Evolutionary conservation across 495 filamentous ascomycete species (phyloP), one percentile per base, ranked within the genome.

Genomic region (Xylaria bambusicola): DNA sequence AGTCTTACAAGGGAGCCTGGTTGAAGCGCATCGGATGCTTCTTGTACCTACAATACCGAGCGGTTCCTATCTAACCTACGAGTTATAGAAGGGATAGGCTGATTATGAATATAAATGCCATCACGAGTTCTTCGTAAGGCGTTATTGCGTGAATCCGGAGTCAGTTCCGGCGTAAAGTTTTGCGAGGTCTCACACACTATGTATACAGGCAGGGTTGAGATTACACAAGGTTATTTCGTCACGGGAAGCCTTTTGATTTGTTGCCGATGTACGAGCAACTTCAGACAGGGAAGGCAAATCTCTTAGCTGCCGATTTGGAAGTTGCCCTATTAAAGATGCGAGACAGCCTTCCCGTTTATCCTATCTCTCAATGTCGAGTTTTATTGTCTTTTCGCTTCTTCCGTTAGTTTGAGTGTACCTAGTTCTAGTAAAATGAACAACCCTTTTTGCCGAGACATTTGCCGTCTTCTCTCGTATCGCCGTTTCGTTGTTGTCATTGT

Each of bases 401-500:
- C 48, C 3, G 23, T 33, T n/a, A n/a, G n/a, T n/a, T 10, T 33
- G 29, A 33, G 29, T 33, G 29, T 10, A 33, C 5, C 33, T n/a
- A 44, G 41, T 33, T 21, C 35, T 31, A 54, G 52, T 8, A 35
- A 46, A 12, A 3, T 36, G 13, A 15, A 33, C 36, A 35, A 45
- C n/a, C 12, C 0, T 33, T 23, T 55, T 10, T 10, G 5, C 5
- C 5, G 31, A 33, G 31, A 33, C 10, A n/a, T 8, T 24, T 15
- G 15, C 38, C 17, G 5, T 26, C 24, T 42, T 15, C 10, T 38
- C 21, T 31, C 15, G 1, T 49, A 38, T 57, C 27, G 21, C 41
- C 26, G 21, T 54, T 44, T 36, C 52, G 17, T 57, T 31, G 54
- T 47, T 31, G 54, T 47, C 42, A 48, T 56, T 20, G 27, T 57